Percentiles rank a stretch among this genome's conserved stretches.
These are phyloP conservation scores for Pichia cabralensis DNA, from an alignment of 805 yeast species.

Conservation along the genomic window DNA sequence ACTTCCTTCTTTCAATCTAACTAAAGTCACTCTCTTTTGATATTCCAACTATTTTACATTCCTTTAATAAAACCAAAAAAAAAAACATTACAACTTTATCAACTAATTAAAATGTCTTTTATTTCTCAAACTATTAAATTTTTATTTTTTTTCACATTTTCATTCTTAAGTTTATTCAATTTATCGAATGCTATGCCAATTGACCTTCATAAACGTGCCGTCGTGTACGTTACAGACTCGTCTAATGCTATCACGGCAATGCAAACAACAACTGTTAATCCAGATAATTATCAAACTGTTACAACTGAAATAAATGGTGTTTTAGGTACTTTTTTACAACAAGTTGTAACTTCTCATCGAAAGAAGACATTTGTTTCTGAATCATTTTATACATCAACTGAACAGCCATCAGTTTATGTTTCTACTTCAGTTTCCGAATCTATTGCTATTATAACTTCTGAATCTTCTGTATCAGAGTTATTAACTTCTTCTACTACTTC, in stretches of 20 bases:
- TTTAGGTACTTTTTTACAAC: constrained; percentile 13
- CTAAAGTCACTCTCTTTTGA: constrained; percentile 2
- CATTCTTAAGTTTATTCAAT: not conserved
- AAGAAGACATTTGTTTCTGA: constrained; percentile 14
- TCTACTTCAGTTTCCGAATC: constrained; percentile 4
- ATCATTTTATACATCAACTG: constrained; percentile 1
- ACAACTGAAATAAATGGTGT: constrained; percentile 14
- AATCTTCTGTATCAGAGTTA: too few relatives aligned
- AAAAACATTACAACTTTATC: not conserved
- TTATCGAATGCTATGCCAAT: constrained; percentile 1
- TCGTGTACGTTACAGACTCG: constrained; percentile 21
- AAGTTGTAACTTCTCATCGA: constrained; percentile 23
- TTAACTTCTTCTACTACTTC: too few relatives aligned
- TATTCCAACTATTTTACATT: too few relatives aligned
- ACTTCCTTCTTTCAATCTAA: too few relatives aligned
- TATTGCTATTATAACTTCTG: constrained; percentile 1
- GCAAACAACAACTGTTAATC: constrained; percentile 12
- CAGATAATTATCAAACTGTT: constrained; percentile 13
- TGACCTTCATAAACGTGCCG: constrained; percentile 18
- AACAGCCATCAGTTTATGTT: constrained; percentile 3
- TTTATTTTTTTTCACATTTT: not conserved
- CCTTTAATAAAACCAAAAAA: too few relatives aligned
- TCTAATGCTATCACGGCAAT: constrained; percentile 18
- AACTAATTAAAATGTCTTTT: too few relatives aligned
- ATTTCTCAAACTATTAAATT: too few relatives aligned